Evolutionary conservation across 345 rosid species (phyloP).

Genomic region (Boechera retrofracta): DNA sequence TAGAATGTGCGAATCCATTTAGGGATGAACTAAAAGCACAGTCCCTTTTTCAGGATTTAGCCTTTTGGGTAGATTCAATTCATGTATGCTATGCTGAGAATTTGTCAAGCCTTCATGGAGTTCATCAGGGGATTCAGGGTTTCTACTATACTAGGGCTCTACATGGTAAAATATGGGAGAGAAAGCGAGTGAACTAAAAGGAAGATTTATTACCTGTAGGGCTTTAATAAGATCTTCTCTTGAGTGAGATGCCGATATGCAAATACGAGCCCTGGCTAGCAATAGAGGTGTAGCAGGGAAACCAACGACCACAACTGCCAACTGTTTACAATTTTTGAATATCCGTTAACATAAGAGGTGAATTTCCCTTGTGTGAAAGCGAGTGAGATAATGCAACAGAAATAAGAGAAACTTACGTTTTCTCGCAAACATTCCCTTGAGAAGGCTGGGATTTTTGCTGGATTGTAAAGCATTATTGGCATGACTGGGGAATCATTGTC

Average conservation of each 20-base stretch:
- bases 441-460: conserved; percentile 95
- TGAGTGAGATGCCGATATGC: conserved; percentile 81
- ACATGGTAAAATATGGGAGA: conserved; percentile 3
- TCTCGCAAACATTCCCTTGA: conserved; percentile 86
- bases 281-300: conserved; percentile 77
- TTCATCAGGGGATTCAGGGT: not conserved
- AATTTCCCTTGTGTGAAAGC: not conserved
- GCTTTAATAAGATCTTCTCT: conserved; percentile 74
- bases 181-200: not conserved
- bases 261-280: conserved; percentile 85
- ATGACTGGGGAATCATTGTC: conserved; percentile 97
- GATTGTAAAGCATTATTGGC: conserved; percentile 99
- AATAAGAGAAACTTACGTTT: conserved; percentile 50
- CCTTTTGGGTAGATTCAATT: conserved; percentile 12
- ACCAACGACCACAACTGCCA: conserved; percentile 67
- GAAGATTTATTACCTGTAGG: conserved; percentile 55
- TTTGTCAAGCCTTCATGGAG: not conserved
- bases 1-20: not conserved
- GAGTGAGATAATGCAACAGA: not conserved
- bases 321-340: conserved; percentile 38
- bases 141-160: not conserved
- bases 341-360: conserved; percentile 2
- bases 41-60: not conserved
- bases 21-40: not conserved
- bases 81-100: not conserved